These are phyloP conservation scores for Cyberlindnera meyerae DNA, from an alignment of 805 yeast genomes.

Conservation along the genomic window DNA sequence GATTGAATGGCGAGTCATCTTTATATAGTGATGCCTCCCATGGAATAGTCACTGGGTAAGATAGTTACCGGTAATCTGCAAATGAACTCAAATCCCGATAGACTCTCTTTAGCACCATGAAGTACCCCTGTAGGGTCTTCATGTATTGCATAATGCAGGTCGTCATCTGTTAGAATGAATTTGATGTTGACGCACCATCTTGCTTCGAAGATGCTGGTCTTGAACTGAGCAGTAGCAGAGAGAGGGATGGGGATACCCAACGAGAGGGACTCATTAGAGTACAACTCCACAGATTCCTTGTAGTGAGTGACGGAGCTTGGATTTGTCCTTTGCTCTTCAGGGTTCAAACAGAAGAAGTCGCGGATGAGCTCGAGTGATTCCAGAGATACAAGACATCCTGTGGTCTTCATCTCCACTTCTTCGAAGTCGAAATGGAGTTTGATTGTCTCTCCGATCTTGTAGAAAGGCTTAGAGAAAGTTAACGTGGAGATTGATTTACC, in stretches of 20 bases:
- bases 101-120: constrained; percentile 28
- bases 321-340: constrained; percentile 1
- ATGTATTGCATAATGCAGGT: constrained; percentile 23
- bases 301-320: constrained; percentile 23
- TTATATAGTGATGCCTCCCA: constrained; percentile 40
- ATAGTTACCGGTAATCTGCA: constrained; percentile 42
- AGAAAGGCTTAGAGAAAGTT: constrained; percentile 35
- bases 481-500: constrained; percentile 37
- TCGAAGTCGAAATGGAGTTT: constrained; percentile 33
- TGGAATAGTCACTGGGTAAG: constrained; percentile 40
- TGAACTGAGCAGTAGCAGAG: constrained; percentile 35
- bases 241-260: constrained; percentile 32
- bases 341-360: constrained; percentile 25
- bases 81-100: constrained; percentile 37
- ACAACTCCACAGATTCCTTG: constrained; percentile 29
- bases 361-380: constrained; percentile 34
- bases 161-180: constrained; percentile 29
- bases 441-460: constrained; percentile 43
- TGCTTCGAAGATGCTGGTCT: constrained; percentile 34
- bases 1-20: too few species aligned
- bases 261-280: constrained; percentile 24
- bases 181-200: constrained; percentile 35
- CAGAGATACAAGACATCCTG: constrained; percentile 32
- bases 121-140: constrained; percentile 34
- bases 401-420: constrained; percentile 27